These are phyloP conservation scores for Fraxinus angustifolia DNA, from an alignment of 305 asterid genomes.

Conservation along the genomic window DNA sequence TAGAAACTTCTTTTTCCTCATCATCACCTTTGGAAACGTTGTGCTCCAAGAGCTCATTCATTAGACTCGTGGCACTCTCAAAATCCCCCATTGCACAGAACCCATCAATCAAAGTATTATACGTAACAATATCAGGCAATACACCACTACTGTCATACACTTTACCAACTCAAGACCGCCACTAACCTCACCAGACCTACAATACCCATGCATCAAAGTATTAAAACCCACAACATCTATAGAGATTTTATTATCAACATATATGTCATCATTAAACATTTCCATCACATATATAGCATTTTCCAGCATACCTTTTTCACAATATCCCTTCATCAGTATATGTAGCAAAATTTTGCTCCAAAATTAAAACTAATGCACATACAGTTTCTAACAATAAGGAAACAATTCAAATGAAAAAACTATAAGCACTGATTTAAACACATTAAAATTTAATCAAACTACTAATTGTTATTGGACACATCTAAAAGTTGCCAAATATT, in stretches of 20 bases:
- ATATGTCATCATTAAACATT: constrained; percentile 38
- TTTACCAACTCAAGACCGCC: constrained; percentile 48
- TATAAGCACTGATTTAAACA: too few relatives aligned
- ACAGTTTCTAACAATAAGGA: too few relatives aligned
- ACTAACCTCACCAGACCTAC: constrained; percentile 49
- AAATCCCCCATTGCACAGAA: constrained; percentile 68
- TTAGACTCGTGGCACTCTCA: constrained; percentile 53
- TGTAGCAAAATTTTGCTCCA: too few relatives aligned
- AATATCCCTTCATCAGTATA: constrained; percentile 72
- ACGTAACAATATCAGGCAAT: constrained; percentile 59
- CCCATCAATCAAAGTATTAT: constrained; percentile 65
- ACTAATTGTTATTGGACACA: too few relatives aligned
- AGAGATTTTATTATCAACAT: constrained; percentile 21
- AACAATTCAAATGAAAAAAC: too few relatives aligned
- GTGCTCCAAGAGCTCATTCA: constrained; percentile 49
- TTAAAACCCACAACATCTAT: constrained; percentile 66
- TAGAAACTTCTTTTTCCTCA: constrained; percentile 15
- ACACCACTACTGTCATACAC: constrained; percentile 53
- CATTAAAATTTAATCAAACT: too few relatives aligned
- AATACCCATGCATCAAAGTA: constrained; percentile 60
- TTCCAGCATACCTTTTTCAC: constrained; percentile 60
- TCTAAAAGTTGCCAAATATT: not conserved
- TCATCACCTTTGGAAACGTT: constrained; percentile 22
- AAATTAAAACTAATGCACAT: too few relatives aligned
- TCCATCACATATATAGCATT: constrained; percentile 56